These are phyloP conservation scores for Syzygium aromaticum DNA, from an alignment of 345 rosid species.

Conservation along the genomic window DNA sequence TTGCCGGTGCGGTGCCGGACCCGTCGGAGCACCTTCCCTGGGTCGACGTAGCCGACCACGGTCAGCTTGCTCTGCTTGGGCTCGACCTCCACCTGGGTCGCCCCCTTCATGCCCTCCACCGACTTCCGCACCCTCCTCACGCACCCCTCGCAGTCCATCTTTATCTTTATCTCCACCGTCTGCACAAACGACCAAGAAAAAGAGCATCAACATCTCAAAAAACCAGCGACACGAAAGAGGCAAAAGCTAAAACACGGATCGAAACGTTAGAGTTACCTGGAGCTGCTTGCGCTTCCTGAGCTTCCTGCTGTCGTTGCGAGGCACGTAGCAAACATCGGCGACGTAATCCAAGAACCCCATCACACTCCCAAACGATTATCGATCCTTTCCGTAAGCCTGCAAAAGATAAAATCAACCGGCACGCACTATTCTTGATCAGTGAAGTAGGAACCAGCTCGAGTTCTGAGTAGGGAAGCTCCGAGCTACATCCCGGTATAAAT, in stretches of 20 bases:
- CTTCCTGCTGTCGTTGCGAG: neutral
- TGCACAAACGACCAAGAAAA: neutral
- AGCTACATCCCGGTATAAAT: neutral
- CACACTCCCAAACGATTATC: neutral
- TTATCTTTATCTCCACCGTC: conserved; percentile 62
- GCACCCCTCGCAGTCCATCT: conserved; percentile 72
- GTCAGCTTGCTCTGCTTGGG: conserved; percentile 50
- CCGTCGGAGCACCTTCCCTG: conserved; percentile 43
- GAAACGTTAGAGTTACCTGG: neutral
- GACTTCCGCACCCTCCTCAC: conserved; percentile 48
- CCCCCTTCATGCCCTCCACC: conserved; percentile 54
- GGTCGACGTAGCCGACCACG: conserved; percentile 55
- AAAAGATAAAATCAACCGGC: neutral
- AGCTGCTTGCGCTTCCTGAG: conserved; percentile 10
- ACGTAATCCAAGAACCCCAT: conserved; percentile 16
- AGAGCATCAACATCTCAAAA: neutral
- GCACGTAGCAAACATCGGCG: neutral
- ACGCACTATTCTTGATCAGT: neutral
- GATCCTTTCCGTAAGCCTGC: neutral
- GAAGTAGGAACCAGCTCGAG: neutral
- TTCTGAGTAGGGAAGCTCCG: neutral
- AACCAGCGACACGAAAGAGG: neutral
- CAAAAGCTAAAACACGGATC: neutral
- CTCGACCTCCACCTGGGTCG: conserved; percentile 37
- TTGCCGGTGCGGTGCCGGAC: conserved; percentile 57